These are phyloP conservation scores for Madurella fahalii DNA, from an alignment of 2,329 filamentous ascomycete species.

Conservation along the genomic window DNA sequence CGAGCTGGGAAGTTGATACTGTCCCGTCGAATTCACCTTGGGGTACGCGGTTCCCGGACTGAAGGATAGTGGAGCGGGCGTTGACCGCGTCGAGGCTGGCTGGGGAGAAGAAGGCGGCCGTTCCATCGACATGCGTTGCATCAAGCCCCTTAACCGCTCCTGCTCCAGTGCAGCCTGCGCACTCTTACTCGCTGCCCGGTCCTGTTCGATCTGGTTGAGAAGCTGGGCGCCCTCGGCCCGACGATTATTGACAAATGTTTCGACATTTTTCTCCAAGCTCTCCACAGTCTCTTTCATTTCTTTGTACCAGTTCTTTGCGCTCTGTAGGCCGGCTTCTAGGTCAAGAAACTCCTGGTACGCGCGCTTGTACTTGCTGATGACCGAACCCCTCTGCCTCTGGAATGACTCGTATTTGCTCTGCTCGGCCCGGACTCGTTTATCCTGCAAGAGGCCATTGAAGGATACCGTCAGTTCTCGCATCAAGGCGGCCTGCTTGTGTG, in stretches of 20 bases:
- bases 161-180: conserved; percentile 74
- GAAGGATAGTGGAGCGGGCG: conserved; percentile 36
- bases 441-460: conserved; percentile 84
- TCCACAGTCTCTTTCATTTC: conserved; percentile 96
- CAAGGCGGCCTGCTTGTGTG: conserved; percentile 88
- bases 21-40: conserved; percentile 50
- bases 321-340: conserved; percentile 76
- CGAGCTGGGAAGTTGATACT: conserved; percentile 57
- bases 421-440: conserved; percentile 88
- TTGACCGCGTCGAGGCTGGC: conserved; percentile 33
- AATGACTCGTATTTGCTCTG: conserved; percentile 93
- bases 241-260: conserved; percentile 93
- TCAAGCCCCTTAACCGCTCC: conserved; percentile 78
- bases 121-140: conserved; percentile 96
- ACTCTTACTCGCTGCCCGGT: conserved; percentile 58
- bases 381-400: conserved; percentile 73
- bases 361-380: conserved; percentile 83
- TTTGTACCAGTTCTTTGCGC: conserved; percentile 87
- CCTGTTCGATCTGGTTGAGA: conserved; percentile 80
- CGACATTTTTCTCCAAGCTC: conserved; percentile 90
- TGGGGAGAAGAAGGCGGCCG: conserved; percentile 42
- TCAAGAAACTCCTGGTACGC: conserved; percentile 92
- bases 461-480: conserved; percentile 91
- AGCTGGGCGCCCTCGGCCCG: conserved; percentile 87
- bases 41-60: conserved; percentile 45